Conservation (phyloP, 208 protist genomes). For the Acanthamoeba divionensis region DNA sequence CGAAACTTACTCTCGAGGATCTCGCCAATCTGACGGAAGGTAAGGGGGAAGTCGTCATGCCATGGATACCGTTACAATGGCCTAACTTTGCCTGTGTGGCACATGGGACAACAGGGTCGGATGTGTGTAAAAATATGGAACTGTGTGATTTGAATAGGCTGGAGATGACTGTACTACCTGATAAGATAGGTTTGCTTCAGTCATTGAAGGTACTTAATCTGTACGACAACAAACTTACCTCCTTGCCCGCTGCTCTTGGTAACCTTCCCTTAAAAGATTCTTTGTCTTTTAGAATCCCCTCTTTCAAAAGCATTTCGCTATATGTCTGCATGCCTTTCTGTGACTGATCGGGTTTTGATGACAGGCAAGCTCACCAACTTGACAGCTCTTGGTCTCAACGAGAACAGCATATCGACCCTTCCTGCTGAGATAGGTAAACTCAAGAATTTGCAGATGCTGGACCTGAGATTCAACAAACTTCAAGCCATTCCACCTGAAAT, state of each 20-base stretch:
- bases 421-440: constrained; percentile 37
- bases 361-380: constrained; percentile 45
- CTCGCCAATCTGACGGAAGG: neutral
- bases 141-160: constrained; percentile 25
- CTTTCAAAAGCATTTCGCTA: too few species aligned
- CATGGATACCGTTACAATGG: too few species aligned
- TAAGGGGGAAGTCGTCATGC: too few species aligned
- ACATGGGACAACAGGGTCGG: neutral
- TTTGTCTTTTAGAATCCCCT: neutral
- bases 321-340: neutral
- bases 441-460: constrained; percentile 22
- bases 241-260: constrained; percentile 24
- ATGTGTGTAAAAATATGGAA: constrained; percentile 45
- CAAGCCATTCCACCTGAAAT: constrained; percentile 26
- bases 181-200: constrained; percentile 16
- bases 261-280: neutral
- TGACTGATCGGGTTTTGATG: neutral
- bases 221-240: constrained; percentile 52
- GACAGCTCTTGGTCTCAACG: constrained; percentile 27
- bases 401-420: constrained; percentile 36
- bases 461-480: constrained; percentile 46
- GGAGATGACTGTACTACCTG: constrained; percentile 3
- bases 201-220: constrained; percentile 42
- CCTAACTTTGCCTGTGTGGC: neutral
- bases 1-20: constrained; percentile 7